These are phyloP conservation scores for Cyathus striatus DNA, from an alignment of 768 basidiomycete genomes.

Conservation along the genomic window DNA sequence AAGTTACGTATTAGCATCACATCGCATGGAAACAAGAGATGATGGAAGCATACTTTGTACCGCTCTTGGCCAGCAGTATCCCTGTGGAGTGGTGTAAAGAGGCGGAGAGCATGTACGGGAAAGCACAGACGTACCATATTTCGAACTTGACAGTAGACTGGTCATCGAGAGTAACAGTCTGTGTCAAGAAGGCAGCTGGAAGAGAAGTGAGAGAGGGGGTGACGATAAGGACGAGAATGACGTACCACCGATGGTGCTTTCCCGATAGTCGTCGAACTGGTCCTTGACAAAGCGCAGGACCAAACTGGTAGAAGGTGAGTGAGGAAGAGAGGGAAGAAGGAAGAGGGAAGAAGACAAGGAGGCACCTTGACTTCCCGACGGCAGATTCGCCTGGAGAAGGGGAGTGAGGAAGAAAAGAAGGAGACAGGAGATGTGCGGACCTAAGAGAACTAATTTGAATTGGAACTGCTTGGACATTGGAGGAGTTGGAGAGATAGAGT, in stretches of 20 bases:
- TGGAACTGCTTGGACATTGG: conserved; percentile 91
- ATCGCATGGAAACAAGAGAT: too few species aligned
- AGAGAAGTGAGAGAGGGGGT: conserved; percentile 12
- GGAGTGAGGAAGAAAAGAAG: conserved; percentile 8
- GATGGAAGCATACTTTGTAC: conserved; percentile 84
- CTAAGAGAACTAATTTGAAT: conserved; percentile 95
- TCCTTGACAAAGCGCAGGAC: conserved; percentile 96
- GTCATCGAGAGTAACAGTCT: conserved; percentile 88
- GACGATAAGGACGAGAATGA: conserved; percentile 6
- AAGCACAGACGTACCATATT: conserved; percentile 66
- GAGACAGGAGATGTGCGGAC: conserved; percentile 36
- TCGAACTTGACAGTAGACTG: conserved; percentile 95
- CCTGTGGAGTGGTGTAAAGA: conserved; percentile 36
- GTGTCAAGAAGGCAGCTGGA: conserved; percentile 95
- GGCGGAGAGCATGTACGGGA: conserved; percentile 3
- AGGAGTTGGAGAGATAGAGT: conserved; percentile 22
- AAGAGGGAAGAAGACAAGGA: conserved; percentile 17
- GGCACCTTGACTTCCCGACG: conserved; percentile 96
- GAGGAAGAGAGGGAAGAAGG: conserved; percentile 15
- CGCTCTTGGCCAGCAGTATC: conserved; percentile 96
- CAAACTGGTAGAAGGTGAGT: conserved; percentile 60
- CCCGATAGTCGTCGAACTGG: conserved; percentile 93
- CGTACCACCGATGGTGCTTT: conserved; percentile 88
- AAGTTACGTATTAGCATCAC: too few species aligned
- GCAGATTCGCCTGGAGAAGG: conserved; percentile 85